phyloP scores from a whole-genome alignment of 2,329 filamentous ascomycete species.

The Chalaropsis thielavioides region DNA sequence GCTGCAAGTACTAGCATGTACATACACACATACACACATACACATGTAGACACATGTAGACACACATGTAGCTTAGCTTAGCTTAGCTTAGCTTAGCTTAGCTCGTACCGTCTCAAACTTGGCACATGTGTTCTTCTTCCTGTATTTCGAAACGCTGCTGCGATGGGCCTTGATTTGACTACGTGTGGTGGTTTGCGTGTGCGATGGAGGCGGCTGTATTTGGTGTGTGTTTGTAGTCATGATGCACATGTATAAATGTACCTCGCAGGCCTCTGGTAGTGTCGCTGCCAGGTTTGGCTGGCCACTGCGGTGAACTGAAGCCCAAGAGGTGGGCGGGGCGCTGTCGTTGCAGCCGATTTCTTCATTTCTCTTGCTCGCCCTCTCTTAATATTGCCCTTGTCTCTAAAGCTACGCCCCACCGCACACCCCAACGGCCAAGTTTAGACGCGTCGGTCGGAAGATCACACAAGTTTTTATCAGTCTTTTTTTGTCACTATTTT shows the following conservation, averaged over 20 bases:
- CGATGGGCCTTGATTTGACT: background rate
- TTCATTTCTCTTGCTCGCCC: background rate
- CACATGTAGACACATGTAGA: no score
- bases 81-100: background rate
- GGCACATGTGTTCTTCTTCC: constrained; percentile 5
- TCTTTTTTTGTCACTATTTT: background rate
- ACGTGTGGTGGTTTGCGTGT: background rate
- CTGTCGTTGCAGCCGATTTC: background rate
- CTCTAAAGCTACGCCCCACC: background rate
- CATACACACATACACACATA: no score
- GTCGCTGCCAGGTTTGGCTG: no score
- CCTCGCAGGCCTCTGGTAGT: no score
- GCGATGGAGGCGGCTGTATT: no score
- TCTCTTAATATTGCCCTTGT: background rate
- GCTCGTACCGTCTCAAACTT: constrained; percentile 1
- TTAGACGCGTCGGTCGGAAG: constrained; percentile 2
- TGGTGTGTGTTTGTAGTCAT: no score
- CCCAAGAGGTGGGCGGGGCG: no score
- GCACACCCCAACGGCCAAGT: background rate
- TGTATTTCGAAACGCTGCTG: background rate
- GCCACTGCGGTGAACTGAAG: no score
- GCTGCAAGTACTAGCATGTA: no score
- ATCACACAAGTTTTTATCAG: background rate
- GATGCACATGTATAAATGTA: no score
- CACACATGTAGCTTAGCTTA: background rate